Conservation (phyloP, 495 filamentous ascomycete genomes). For the Pseudevernia furfuracea region DNA sequence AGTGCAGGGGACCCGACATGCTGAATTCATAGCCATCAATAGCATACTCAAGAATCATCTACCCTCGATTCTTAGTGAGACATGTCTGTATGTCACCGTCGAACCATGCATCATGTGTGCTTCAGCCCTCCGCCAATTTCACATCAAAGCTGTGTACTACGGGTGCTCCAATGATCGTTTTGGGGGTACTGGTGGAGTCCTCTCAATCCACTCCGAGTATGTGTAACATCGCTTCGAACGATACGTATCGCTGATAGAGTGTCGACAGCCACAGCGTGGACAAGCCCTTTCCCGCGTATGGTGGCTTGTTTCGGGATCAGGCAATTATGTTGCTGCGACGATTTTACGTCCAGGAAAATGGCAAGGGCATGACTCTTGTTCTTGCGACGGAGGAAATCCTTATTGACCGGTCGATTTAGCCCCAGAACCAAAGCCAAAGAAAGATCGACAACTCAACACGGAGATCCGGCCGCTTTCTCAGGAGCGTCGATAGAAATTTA, state of each 20-base stretch:
- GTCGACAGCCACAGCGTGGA: slow-evolving; percentile 51
- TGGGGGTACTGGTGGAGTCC: slow-evolving; percentile 87
- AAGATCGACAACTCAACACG: slow-evolving; percentile 44
- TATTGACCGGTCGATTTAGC: slow-evolving; percentile 33
- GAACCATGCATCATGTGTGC: slow-evolving; percentile 99
- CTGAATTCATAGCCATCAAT: slow-evolving; percentile 81
- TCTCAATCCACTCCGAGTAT: slow-evolving; percentile 73
- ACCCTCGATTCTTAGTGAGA: slow-evolving; percentile 54
- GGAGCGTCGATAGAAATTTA: not conserved
- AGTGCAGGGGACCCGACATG: slow-evolving; percentile 79
- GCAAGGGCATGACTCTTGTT: slow-evolving; percentile 50
- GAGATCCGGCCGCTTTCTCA: slow-evolving; percentile 23
- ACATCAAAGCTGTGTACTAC: slow-evolving; percentile 78
- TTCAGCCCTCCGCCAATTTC: slow-evolving; percentile 76
- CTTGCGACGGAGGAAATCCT: slow-evolving; percentile 1
- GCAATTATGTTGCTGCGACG: slow-evolving; percentile 83
- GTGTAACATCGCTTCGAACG: slow-evolving; percentile 13
- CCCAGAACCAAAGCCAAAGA: slow-evolving; percentile 54
- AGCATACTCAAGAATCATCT: slow-evolving; percentile 50
- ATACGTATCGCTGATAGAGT: slow-evolving; percentile 13
- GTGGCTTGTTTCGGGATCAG: slow-evolving; percentile 77
- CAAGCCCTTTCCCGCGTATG: slow-evolving; percentile 63
- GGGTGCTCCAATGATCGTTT: slow-evolving; percentile 95
- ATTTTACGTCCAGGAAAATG: slow-evolving; percentile 97
- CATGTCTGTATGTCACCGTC: slow-evolving; percentile 88